Evolutionary conservation across 345 rosid genomes (phyloP).

Genomic region (Cardamine occulta): DNA sequence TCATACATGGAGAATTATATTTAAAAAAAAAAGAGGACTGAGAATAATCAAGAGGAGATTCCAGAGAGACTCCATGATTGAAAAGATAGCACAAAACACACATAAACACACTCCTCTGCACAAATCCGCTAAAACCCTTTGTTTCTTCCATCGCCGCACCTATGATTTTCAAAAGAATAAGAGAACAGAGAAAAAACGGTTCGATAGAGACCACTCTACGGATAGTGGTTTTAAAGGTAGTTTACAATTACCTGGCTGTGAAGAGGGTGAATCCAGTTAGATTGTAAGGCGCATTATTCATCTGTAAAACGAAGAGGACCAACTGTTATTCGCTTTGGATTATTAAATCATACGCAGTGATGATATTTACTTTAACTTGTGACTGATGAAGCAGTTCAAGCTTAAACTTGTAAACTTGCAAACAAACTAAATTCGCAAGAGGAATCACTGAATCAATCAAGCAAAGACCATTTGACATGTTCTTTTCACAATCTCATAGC

Average conservation of each 20-base stretch:
- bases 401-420: not conserved
- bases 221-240: conserved; percentile 4
- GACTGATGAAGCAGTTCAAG: not conserved
- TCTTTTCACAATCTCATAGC: not conserved
- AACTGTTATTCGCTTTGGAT: not conserved
- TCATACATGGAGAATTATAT: conserved; percentile 22
- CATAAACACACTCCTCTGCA: conserved; percentile 35
- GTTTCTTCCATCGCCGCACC: conserved; percentile 23
- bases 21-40: not conserved
- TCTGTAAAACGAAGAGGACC: conserved; percentile 31
- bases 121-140: conserved; percentile 28
- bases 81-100: conserved; percentile 29
- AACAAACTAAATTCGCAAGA: not conserved
- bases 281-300: conserved; percentile 28
- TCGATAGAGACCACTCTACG: not conserved
- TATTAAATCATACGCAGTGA: not conserved
- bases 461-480: not conserved
- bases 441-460: conserved; percentile 9
- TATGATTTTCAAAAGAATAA: conserved; percentile 1
- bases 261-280: conserved; percentile 36
- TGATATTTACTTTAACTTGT: not conserved
- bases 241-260: conserved; percentile 24
- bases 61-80: conserved; percentile 24
- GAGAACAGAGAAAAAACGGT: not conserved
- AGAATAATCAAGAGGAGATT: conserved; percentile 19